Evolutionary conservation across 176 grass and related monocot species (phyloP), one percentile per base, ranked within the genome.

Genomic region (Dendrocalamus sinicus): DNA sequence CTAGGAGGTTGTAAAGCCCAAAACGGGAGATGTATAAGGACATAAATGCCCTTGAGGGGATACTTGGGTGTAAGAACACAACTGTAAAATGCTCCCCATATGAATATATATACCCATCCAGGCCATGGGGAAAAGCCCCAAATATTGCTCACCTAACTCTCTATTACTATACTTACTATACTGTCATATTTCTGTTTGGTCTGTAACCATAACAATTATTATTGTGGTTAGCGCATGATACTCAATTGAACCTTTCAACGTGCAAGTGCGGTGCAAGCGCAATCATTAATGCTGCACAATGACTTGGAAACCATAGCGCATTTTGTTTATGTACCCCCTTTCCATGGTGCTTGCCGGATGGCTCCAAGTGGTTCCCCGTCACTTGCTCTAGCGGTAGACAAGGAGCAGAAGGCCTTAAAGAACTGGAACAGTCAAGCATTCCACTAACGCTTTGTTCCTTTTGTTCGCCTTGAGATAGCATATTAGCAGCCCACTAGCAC

Each of bases 401-500:
- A 40, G 24, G 24, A 40, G 23, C 23, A 68, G 13, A 48, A 26
- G 50, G 44, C 41, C 72, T 48, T 75, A 76, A 82, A 77, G 41
- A 77, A 62, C 12, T 8, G 11, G 26, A 81, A 20, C 70, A 85
- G 69, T 89, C 70, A 69, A 13, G 44, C 28, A 16, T 37, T 67
- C 82, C 88, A 85, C 82, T 89, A 76, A 13, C n/a, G 12, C 71
- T 46, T 22, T 26, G 46, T 41, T 73, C 51, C 69, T 69, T 85
- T 89, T 81, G 62, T 67, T 51, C 4, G 28, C 76, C 47, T 60
- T 45, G 37, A 37, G n/a, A 63, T 39, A 83, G 43, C 72, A 71
- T 53, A 51, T 89, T 68, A 61, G 40, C 76, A 74, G 48, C 69
- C 76, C 92, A 90, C 76, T 58, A 58, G 62, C 79, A 85, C 37